phyloP scores from a whole-genome alignment of 805 yeast species.

The Hagleromyces aurorensis region DNA sequence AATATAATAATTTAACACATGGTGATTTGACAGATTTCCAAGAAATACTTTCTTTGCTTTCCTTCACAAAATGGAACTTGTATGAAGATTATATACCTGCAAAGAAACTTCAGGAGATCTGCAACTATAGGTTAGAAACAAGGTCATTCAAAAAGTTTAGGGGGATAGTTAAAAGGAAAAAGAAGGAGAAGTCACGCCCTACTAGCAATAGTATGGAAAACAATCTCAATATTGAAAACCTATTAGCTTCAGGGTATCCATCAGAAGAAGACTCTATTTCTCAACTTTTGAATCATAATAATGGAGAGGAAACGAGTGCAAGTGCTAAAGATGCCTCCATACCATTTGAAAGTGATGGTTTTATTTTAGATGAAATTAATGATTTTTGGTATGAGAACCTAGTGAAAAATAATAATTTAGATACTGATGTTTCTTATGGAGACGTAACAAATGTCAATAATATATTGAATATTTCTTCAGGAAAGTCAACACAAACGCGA shows the following conservation, averaged over 20 bases:
- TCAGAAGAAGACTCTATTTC: too few species aligned
- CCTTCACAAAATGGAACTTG: slow-evolving; percentile 11
- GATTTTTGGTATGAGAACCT: slow-evolving; percentile 8
- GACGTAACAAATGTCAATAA: too few species aligned
- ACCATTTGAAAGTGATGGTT: too few species aligned
- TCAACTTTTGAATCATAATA: too few species aligned
- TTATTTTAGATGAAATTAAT: slow-evolving; percentile 9
- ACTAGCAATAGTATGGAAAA: too few species aligned
- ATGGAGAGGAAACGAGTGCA: too few species aligned
- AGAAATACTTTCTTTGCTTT: slow-evolving; percentile 13
- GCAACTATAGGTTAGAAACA: background rate
- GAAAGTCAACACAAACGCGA: too few species aligned
- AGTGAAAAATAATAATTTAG: slow-evolving; percentile 4
- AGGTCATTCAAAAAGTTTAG: background rate
- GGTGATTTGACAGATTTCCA: slow-evolving; percentile 18
- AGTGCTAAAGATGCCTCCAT: too few species aligned
- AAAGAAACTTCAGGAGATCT: background rate
- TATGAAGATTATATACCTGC: slow-evolving; percentile 5
- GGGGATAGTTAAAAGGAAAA: background rate
- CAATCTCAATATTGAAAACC: too few species aligned
- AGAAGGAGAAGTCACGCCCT: too few species aligned
- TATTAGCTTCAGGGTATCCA: too few species aligned
- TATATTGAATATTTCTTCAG: too few species aligned
- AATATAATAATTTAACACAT: slow-evolving; percentile 15
- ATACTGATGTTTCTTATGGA: background rate